These are phyloP conservation scores for Syzygium oleosum DNA, from an alignment of 345 rosid genomes.

Conservation along the genomic window DNA sequence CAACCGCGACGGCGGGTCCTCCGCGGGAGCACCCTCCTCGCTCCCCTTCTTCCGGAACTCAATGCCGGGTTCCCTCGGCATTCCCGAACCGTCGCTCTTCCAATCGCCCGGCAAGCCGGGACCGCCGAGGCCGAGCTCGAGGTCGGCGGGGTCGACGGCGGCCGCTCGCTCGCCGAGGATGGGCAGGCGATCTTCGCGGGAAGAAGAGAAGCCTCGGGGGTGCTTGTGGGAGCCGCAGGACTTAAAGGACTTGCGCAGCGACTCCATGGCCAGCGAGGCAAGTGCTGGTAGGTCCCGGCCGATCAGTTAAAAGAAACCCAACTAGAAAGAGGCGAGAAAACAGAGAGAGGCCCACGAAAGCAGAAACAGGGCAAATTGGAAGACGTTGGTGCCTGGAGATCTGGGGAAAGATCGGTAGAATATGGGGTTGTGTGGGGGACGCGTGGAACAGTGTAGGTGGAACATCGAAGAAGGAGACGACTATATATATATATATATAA, in stretches of 20 bases:
- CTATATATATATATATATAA: background rate
- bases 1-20: slow-evolving; percentile 68
- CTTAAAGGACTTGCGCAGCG: background rate
- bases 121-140: background rate
- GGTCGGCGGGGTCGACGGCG: background rate
- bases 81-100: background rate
- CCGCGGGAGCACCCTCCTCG: background rate
- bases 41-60: background rate
- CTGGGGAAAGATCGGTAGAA: background rate
- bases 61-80: background rate
- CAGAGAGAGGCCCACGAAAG: background rate
- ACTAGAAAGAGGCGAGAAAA: background rate
- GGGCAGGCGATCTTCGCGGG: background rate
- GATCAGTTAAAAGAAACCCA: background rate
- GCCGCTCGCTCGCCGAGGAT: background rate
- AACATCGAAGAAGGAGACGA: background rate
- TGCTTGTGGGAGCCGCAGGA: background rate
- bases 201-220: background rate
- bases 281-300: background rate
- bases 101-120: background rate
- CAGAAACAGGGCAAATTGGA: background rate
- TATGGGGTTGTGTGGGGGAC: background rate
- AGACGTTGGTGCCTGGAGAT: background rate
- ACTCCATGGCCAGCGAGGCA: background rate
- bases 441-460: background rate